Base-by-base conservation (phyloP, 2,329 filamentous ascomycete genomes). In the Sporothrix euskadiensis region DNA sequence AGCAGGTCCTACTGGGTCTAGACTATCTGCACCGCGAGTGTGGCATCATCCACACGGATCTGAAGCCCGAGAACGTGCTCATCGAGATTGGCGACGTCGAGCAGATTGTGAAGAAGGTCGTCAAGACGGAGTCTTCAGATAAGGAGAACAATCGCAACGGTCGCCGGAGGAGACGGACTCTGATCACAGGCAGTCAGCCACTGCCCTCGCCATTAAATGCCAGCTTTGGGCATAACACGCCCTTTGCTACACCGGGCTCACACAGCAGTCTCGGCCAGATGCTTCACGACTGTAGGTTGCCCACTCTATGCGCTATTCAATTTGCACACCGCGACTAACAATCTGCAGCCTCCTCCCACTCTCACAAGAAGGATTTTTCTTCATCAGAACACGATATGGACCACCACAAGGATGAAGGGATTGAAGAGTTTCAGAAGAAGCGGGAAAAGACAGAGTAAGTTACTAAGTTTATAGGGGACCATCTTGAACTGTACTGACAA, bases 21-120 rank as follows among this genome's bases (percentile, higher is more conserved):
- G 96, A 99, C 82, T 98, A 98, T 81, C 88, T 99, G 54, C 96
- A 99, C 82, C 91, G 96, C 78, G 95, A 99, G 83, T 99, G 96
- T 83, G 96, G 96, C 80, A 98, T 99, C 83, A 98, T 99, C 80
- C 96, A 99, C 83, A 98, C 96, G 75, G 95, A 98, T 81, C 84
- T 98, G 78, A 98, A 99, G 83, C 96, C 96, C 66, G 96, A 99
- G 81, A 99, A 99, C 80, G 96, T 99, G 44, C 86, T 99, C 77
- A 98, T 99, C 81, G 96, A 99, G 83, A 98, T 99, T 80, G 96
- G 96, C 77, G 96, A 99, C 78, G 96, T 99, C 69, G 96, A 99
- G 85, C 94, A 98, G 82, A 98, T 98, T 76, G 96, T 99, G 74
- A 95, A 97, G 83, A 94, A 93, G 75, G 95, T 97, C 76, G 95